These are phyloP conservation scores for Exophiala lecanii-corni DNA, from an alignment of 2,329 filamentous ascomycete species.

Conservation along the genomic window DNA sequence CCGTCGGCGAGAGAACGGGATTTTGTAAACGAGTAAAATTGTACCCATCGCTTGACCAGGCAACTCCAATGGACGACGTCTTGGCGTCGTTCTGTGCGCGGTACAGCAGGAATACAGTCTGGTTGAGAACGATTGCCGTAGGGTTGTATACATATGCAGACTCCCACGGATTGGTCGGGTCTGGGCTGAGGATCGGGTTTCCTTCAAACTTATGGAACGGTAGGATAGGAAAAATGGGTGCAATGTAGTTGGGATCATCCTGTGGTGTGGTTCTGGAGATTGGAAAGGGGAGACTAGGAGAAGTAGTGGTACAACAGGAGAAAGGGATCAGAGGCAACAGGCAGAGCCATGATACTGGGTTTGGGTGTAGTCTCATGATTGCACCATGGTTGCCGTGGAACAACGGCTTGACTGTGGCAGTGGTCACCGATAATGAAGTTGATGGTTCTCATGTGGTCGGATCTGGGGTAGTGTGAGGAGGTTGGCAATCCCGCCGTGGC, in stretches of 20 bases:
- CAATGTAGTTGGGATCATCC: slow-evolving; percentile 27
- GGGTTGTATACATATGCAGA: slow-evolving; percentile 26
- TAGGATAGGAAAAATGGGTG: slow-evolving; percentile 29
- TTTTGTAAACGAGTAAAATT: slow-evolving; percentile 33
- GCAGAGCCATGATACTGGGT: background rate
- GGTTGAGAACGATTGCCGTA: slow-evolving; percentile 25
- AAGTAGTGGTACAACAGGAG: background rate
- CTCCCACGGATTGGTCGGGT: slow-evolving; percentile 21
- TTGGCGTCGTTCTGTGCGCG: slow-evolving; percentile 33
- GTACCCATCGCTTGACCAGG: slow-evolving; percentile 35
- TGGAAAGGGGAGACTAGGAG: slow-evolving; percentile 4
- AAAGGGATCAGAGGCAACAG: background rate
- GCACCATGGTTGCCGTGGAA: too few relatives aligned
- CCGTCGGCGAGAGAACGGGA: slow-evolving; percentile 32
- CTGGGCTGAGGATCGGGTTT: slow-evolving; percentile 28
- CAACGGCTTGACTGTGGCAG: too few relatives aligned
- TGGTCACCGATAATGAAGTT: too few relatives aligned
- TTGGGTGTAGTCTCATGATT: too few relatives aligned
- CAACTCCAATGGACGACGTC: slow-evolving; percentile 33
- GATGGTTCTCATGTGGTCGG: too few relatives aligned
- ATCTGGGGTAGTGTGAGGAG: too few relatives aligned
- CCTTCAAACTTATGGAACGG: slow-evolving; percentile 27
- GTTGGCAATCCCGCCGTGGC: too few relatives aligned
- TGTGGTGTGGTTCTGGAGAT: slow-evolving; percentile 22
- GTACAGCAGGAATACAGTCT: slow-evolving; percentile 33